Evolutionary conservation across 495 filamentous ascomycete genomes (phyloP).

Genomic region (Tuber brumale): DNA sequence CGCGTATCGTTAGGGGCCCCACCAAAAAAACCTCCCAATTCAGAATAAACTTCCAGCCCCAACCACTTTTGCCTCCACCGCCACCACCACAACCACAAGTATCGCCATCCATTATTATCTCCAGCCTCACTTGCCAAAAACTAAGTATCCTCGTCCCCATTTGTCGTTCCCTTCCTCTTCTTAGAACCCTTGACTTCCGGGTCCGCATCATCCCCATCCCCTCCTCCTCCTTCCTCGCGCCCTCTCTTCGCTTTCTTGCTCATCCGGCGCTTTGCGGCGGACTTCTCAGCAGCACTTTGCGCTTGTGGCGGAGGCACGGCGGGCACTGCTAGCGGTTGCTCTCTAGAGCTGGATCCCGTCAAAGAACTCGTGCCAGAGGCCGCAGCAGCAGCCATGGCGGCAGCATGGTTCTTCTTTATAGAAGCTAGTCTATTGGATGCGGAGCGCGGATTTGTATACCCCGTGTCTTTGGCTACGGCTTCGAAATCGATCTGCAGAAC

Average conservation of each 20-base stretch:
- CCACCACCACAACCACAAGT: neutral
- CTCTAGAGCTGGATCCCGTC: neutral
- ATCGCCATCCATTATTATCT: neutral
- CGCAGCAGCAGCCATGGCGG: neutral
- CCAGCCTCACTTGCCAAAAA: neutral
- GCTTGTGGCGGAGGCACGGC: neutral
- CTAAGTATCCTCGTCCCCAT: neutral
- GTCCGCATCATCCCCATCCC: neutral
- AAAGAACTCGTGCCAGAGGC: neutral
- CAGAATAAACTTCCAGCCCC: neutral
- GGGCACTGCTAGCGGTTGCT: neutral
- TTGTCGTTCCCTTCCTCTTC: neutral
- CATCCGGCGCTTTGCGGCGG: neutral
- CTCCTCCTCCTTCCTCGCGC: neutral
- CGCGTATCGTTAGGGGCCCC: neutral
- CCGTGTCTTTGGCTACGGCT: constrained; percentile 21
- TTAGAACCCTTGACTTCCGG: neutral
- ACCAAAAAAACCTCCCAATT: neutral
- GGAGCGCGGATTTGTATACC: constrained; percentile 23
- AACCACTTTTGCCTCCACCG: neutral
- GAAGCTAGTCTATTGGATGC: constrained; percentile 21
- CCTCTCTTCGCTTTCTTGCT: neutral
- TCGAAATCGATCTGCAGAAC: constrained; percentile 23
- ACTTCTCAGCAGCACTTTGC: neutral
- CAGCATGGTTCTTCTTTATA: constrained; percentile 16